Base-by-base conservation (phyloP, 164 flowering plant species). In the Sedum album region DNA sequence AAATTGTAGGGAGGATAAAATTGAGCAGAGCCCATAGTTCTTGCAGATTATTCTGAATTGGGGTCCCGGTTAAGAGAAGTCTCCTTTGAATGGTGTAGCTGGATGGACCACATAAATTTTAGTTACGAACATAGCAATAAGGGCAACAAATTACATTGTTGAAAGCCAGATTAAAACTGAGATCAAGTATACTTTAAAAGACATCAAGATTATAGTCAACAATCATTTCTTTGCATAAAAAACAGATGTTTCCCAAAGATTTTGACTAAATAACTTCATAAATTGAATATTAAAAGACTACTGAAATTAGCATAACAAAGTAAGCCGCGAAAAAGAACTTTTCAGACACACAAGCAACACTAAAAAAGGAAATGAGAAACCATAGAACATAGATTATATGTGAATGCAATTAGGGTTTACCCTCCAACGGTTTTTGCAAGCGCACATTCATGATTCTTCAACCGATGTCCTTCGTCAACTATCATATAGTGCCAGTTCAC, bases 391-490 rank as follows among this genome's bases (percentile, higher is more conserved):
- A 15, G 30, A 57, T 17, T 14, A 42, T 11, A 42, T 42, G 18
- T 10, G 48, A 42, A 0, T 15, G 14, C 18, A 42, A 15, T 42
- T 2, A 15, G 48, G 33, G 62, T 57, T 57, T 67, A 87, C 70
- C 88, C 90, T 96, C 92, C 93, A 68, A 94, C 81, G 23, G 96
- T 92, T 72, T 75, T 66, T 49, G 93, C 88, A 74, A 95, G 96
- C 65, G 87, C 90, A 79, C 85, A 88, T 26, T 92, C 97, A 65
- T 80, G 88, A 75, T 95, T 95, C 78, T 95, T 95, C 68, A 95
- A 79, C 66, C 99, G 83, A 75, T 95, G 99, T 28, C 99, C 99
- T 82, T 95, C 99, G 76, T 95, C 99, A 79, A 95, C 90, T 73
- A 95, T 82, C 99, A 95, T 84, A 83, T 95, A 95, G 69, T 72